These are phyloP conservation scores for Euptelea pleiosperma DNA, from an alignment of 164 flowering plant genomes.

Conservation along the genomic window DNA sequence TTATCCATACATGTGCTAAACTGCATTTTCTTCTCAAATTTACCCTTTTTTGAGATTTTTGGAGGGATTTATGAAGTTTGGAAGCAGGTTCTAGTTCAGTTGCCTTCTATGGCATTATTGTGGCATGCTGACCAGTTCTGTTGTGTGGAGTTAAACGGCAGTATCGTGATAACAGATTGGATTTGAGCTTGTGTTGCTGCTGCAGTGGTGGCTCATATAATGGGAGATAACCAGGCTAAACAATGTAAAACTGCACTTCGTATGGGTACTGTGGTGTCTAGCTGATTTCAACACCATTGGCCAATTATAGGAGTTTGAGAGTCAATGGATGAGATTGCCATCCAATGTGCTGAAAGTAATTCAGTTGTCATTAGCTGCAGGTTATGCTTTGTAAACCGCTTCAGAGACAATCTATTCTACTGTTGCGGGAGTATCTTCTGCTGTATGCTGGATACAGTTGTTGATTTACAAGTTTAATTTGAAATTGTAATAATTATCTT, in stretches of 20 bases:
- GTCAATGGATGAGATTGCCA: slow-evolving; percentile 35
- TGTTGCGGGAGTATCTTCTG: slow-evolving; percentile 20
- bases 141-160: slow-evolving; percentile 50
- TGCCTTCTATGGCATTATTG: slow-evolving; percentile 57
- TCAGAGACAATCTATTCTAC: slow-evolving; percentile 25
- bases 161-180: slow-evolving; percentile 28
- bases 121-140: slow-evolving; percentile 62
- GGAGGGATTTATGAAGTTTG: slow-evolving; percentile 44
- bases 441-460: slow-evolving; percentile 35
- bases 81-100: slow-evolving; percentile 56
- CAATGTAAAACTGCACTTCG: slow-evolving; percentile 36
- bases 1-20: slow-evolving; percentile 15
- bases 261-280: no score
- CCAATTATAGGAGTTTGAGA: slow-evolving; percentile 34
- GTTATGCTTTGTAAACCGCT: slow-evolving; percentile 50
- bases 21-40: slow-evolving; percentile 23
- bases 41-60: slow-evolving; percentile 27
- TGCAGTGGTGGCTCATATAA: slow-evolving; percentile 57
- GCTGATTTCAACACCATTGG: slow-evolving; percentile 39
- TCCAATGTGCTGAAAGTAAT: slow-evolving; percentile 32
- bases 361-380: slow-evolving; percentile 37
- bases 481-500: slow-evolving; percentile 41
- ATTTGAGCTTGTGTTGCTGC: slow-evolving; percentile 45
- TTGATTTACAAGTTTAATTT: slow-evolving; percentile 17
- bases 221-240: slow-evolving; percentile 45